Base-by-base conservation (phyloP, 129 eudicot genomes). In the Flaveria trinervia region DNA sequence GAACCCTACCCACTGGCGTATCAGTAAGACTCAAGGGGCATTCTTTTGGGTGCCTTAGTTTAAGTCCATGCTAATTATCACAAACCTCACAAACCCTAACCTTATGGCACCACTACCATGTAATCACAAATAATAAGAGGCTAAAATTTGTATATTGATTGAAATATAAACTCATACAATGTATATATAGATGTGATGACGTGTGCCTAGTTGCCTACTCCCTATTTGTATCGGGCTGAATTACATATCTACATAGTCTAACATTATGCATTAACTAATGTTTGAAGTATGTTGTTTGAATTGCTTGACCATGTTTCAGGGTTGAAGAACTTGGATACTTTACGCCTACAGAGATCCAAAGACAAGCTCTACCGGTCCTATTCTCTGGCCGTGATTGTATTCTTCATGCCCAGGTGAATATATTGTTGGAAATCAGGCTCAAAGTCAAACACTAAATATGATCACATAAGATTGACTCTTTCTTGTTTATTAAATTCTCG, bases 341-440 rank as follows among this genome's bases (percentile, higher is more conserved):
- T 22, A 33, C 74, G 14, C 99, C 99, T 11, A 94, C 99, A 20
- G 86, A 83, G 72, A 93, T 94, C 52, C 99, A 94, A 75, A 71
- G 77, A 43, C 92, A 89, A 83, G 93, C 97, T 61, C 84, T 94
- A 79, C 97, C 96, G 26, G 74, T 91, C 56, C 84, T 94, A 25
- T 89, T 94, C 55, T 83, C 92, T 59, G 96, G 96, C 18, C 88
- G 85, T 39, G 99, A 94, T 75, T 91, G 96, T 80, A 78, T 94
- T 30, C 91, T 94, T 75, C 99, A 91, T 81, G 97, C 99, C 70
- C 99, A 94, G 99, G 99, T 94, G 75, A 71, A 45, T 85, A 75
- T 44, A 20, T 73, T 44, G 7, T 65, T 12, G 65, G 20, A 59
- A 6, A 14, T 60, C 26, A 18, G 4, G 25, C 3, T n/a, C 9